Base-by-base conservation (phyloP, 1,284 basidiomycete genomes). In the Irpex rosettiformis region DNA sequence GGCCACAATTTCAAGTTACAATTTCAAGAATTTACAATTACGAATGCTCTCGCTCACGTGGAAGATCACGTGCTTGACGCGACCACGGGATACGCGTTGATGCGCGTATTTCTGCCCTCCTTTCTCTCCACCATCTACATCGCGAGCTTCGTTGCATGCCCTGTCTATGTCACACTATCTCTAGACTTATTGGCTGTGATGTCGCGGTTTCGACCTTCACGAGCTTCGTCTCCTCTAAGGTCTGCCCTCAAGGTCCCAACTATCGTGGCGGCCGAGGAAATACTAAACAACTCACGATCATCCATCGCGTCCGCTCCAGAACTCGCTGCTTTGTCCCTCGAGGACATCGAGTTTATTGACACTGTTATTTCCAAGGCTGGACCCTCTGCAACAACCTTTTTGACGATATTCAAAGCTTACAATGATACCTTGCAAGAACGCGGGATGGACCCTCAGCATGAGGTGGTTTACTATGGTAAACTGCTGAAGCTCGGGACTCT, bases 391-490 rank as follows among this genome's bases (percentile, higher is more conserved):
- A 88, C 85, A 1, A 86, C 86, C 0, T 92, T 92, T 66, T 75
- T 89, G 33, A 79, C 83, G 1, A 81, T 91, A n/a, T 86, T 91
- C 77, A 90, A 89, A 66, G 88, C 90, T 0, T 93, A 93, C 69
- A 89, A 85, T 65, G 85, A 88, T 60, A 82, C 91, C 21, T 74
- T 93, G 16, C 80, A 81, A 58, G 85, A 88, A 62, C 79, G 85
- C 3, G 86, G 86, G 1, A 72, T 93, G n/a, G 88, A 92, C 64
- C 80, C 85, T n/a, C 82, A 86, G 59, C 77, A 82, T 30, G 91
- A 93, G 69, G 88, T 90, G 13, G 75, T 86, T n/a, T 89, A 87
- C 67, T 93, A 92, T 69, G 83, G 84, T 25, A 89, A 90, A 69
- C 72, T 93, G 30, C 72, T 93, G 60, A 91, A 93, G 69, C 75